Base-by-base conservation (phyloP, 768 basidiomycete genomes). In the Xerocomellus chrysenteron region DNA sequence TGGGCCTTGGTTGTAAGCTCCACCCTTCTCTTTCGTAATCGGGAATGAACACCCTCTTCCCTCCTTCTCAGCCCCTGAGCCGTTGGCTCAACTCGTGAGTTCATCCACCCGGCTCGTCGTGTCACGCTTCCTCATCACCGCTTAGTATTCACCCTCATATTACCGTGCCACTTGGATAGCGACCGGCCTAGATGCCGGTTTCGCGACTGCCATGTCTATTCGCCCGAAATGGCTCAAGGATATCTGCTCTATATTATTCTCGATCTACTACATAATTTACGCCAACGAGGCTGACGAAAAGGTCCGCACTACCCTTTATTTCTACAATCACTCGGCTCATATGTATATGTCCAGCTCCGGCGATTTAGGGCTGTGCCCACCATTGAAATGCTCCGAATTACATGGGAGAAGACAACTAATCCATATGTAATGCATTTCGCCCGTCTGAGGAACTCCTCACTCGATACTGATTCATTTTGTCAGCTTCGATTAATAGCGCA, bases 331-430 rank as follows among this genome's bases (percentile, higher is more conserved):
- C 30, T 28, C 44, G 13, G 21, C 48, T 59, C 42, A 65, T 37
- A 16, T 16, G 13, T 2, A 5, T 13, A 28, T 47, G 14, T 54
- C 36, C 67, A 98, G 94, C 82, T 99, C 50, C 88, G 95, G 55
- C 84, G 86, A 55, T 98, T 91, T 69, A 81, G 97, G 65, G 94
- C 96, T 24, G 84, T 95, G 0, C 94, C 94, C 47, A 97, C 96
- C 0, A 87, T 98, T 24, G 96, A 99, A 75, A 94, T 98, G 90
- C 81, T 99, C 24, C 86, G 97, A 3, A 79, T 83, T 17, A 98
- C 94, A 24, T 99, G 97, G 97, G 95, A 96, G 73, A 99, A 99
- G 78, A 92, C 93, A 0, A 80, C 82, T 2, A 96, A 98, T 73
- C 97, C 95, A 57, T 90, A 92, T 75, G 93, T 92, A 65, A 61